Evolutionary conservation across 2,329 filamentous ascomycete species (phyloP), one percentile per base, ranked within the genome.

Genomic region (Colletotrichum karsti): DNA sequence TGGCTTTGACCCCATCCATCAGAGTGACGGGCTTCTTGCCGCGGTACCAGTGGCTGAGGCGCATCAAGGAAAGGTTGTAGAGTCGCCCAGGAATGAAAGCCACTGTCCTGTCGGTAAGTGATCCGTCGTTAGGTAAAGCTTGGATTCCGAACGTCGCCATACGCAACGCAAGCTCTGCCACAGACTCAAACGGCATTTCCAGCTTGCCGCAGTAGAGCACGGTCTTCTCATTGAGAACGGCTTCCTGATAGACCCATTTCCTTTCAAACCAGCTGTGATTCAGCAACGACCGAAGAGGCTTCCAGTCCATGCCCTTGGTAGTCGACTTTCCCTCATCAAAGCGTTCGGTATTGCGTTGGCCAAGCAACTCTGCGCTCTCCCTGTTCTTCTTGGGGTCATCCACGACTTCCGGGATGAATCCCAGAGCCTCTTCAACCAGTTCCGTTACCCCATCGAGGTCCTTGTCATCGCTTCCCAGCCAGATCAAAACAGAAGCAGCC

Each of bases 11-110:
- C 30, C 22, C 24, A n/a, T 64, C 55, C 33, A 64, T 24, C 24
- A 64, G 44, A 7, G 54, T 41, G 41, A 63, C 20, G 15, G 60
- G 41, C 15, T 39, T 44, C 39, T 46, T 63, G 28, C 60, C 60
- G 15, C 39, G 30, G 15, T 56, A 63, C 50, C 41, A 63, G 7
- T 39, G 30, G 28, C 41, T 57, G 39, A 51, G 20, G 33, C 44
- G 54, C 42, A 60, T 64, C 42, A 64, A 50, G 18, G 62, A 50
- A 10, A 60, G 54, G 55, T 60, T 60, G 33, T 64, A 53, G 3
- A 60, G 6, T n/a, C 50, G 50, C 9, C 12, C 24, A 2, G 50
- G 59, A 8, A 39, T 46, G 10, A 39, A 57, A 15, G 20, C 15
- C 30, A 63, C 24, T n/a, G 39, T 44, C 33, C 12, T 37, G 24